Percentiles rank a stretch among this genome's conserved stretches.
phyloP scores from a whole-genome alignment of 768 basidiomycete species.

The Termitomyces sp. region DNA sequence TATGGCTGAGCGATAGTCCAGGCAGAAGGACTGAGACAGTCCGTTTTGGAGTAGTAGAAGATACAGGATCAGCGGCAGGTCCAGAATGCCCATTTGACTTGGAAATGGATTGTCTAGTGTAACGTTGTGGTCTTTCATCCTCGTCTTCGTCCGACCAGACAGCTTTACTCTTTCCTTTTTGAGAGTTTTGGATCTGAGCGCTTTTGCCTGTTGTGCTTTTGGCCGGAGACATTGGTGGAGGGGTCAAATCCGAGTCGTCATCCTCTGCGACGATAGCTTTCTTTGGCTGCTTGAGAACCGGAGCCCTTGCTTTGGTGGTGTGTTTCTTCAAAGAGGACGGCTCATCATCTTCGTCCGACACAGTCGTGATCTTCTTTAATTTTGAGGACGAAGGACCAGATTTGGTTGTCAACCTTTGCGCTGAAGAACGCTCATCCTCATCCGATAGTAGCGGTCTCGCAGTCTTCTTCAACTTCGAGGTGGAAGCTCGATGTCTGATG shows the following conservation, averaged over 20 bases:
- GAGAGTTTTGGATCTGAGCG: not conserved
- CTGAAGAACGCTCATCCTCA: constrained; percentile 2
- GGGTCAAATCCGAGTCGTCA: constrained; percentile 1
- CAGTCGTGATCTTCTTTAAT: not conserved
- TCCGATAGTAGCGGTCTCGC: not conserved
- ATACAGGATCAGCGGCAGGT: not conserved
- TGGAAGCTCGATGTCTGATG: not conserved
- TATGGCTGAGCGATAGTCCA: constrained; percentile 9
- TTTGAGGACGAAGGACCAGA: not conserved
- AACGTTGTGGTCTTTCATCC: not conserved
- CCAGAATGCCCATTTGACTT: not conserved
- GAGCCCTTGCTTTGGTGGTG: not conserved
- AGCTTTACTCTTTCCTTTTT: constrained; percentile 1
- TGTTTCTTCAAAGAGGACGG: not conserved
- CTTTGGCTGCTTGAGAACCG: not conserved
- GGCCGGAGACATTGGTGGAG: not conserved
- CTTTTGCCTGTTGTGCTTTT: not conserved
- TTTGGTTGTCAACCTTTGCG: not conserved
- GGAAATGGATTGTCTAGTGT: not conserved
- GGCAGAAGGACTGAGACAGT: constrained; percentile 15
- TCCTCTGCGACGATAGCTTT: not conserved
- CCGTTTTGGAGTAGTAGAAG: constrained; percentile 14
- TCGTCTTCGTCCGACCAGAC: constrained; percentile 1
- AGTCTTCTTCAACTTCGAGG: not conserved
- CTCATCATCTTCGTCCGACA: not conserved